A percentile compares a stretch with the other conserved stretches of the same genome.
Evolutionary conservation across 805 yeast genomes (phyloP).

Genomic region (Teunomyces atbi): DNA sequence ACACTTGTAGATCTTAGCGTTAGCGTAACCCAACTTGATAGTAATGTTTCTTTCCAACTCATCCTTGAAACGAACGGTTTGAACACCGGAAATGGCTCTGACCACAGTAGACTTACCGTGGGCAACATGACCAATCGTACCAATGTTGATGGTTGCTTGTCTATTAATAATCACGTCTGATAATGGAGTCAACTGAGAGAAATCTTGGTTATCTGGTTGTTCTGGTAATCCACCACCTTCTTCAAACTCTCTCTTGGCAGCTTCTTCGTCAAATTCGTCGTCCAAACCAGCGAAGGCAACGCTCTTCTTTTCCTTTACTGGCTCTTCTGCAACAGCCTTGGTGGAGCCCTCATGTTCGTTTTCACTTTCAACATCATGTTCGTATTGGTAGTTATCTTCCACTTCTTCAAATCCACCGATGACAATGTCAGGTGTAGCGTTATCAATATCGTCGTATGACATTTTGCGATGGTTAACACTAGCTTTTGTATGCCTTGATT

Average conservation of each 20-base stretch:
- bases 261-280: conserved; percentile 70
- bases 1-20: conserved; percentile 96
- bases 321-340: conserved; percentile 38
- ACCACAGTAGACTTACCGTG: conserved; percentile 95
- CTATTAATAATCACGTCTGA: conserved; percentile 95
- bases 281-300: conserved; percentile 78
- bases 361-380: conserved; percentile 47
- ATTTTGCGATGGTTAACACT: conserved; percentile 27
- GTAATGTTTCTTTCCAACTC: conserved; percentile 99
- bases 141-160: conserved; percentile 98
- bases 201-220: conserved; percentile 90
- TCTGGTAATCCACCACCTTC: conserved; percentile 99
- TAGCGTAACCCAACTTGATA: conserved; percentile 97
- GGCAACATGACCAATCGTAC: conserved; percentile 95
- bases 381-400: conserved; percentile 46
- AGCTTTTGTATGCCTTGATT: conserved; percentile 3
- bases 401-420: conserved; percentile 54
- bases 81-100: conserved; percentile 96
- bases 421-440: conserved; percentile 80
- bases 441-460: conserved; percentile 78
- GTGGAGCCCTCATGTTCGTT: conserved; percentile 42
- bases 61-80: conserved; percentile 98
- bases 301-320: conserved; percentile 52
- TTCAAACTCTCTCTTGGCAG: conserved; percentile 80
- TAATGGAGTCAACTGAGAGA: conserved; percentile 75